Percentiles rank a stretch among this genome's conserved stretches.
Conservation (phyloP, 345 rosid species). For the Populus euphratica region DNA sequence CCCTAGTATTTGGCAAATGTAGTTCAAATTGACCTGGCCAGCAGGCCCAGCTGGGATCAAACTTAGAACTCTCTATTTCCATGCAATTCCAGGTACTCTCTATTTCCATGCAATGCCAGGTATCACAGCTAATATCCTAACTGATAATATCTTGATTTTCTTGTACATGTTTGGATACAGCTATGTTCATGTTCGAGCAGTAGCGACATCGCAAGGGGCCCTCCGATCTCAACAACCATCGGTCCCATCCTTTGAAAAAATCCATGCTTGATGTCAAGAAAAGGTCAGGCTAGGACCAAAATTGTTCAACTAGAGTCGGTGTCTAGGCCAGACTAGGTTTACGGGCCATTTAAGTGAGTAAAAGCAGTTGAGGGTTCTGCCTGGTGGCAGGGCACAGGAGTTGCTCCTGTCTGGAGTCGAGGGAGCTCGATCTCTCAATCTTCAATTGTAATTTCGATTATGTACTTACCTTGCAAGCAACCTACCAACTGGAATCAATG, state of each 20-base stretch:
- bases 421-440: slow-evolving; percentile 19
- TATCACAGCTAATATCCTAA: too few relatives aligned
- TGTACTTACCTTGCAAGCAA: neutral
- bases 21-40: too few relatives aligned
- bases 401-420: slow-evolving; percentile 34
- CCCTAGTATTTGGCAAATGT: too few relatives aligned
- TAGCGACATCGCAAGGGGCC: neutral
- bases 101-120: too few relatives aligned
- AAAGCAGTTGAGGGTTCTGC: slow-evolving; percentile 17
- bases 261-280: neutral
- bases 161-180: neutral
- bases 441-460: neutral
- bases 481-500: slow-evolving; percentile 11
- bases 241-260: neutral
- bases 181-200: neutral
- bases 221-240: too few relatives aligned
- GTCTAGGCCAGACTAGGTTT: slow-evolving; percentile 4
- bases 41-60: too few relatives aligned
- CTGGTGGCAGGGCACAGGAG: slow-evolving; percentile 30
- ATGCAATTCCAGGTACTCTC: too few relatives aligned
- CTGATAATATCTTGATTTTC: too few relatives aligned
- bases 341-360: neutral
- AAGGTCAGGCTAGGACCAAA: slow-evolving; percentile 1
- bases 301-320: slow-evolving; percentile 1
- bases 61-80: too few relatives aligned